Percentiles rank a stretch among this genome's conserved stretches.
phyloP scores from a whole-genome alignment of 495 filamentous ascomycete genomes.

The Hypoxylon perforatum region DNA sequence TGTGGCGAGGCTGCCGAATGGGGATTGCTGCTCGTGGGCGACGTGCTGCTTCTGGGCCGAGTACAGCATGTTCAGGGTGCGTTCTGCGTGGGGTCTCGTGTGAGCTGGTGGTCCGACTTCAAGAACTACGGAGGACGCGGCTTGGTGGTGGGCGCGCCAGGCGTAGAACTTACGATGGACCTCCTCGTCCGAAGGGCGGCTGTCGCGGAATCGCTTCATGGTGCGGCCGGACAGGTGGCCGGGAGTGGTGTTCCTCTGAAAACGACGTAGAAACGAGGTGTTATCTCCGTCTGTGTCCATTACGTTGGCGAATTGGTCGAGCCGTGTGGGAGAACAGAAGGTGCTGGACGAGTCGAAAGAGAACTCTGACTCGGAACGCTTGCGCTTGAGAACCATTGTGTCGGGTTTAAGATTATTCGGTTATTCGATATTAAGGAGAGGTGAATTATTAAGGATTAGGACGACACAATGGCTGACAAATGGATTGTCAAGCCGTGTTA shows the following conservation, averaged over 20 bases:
- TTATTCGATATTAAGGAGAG: background rate
- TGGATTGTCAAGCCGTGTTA: conserved; percentile 3
- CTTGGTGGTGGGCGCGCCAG: conserved; percentile 16
- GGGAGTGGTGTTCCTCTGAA: conserved; percentile 16
- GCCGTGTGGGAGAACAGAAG: conserved; percentile 50
- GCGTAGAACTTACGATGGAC: conserved; percentile 56
- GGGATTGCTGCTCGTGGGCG: conserved; percentile 16
- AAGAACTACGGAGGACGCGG: background rate
- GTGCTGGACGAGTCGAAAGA: conserved; percentile 49
- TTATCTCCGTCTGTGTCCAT: conserved; percentile 33
- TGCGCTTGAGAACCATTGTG: conserved; percentile 62
- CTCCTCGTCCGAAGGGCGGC: conserved; percentile 58
- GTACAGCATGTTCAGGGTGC: conserved; percentile 58
- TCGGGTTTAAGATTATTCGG: background rate
- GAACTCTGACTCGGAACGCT: conserved; percentile 62
- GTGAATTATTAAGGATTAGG: background rate
- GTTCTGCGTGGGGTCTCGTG: conserved; percentile 47
- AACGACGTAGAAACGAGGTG: conserved; percentile 19
- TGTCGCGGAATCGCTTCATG: conserved; percentile 62
- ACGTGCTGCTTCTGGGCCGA: conserved; percentile 56
- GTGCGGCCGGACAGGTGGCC: conserved; percentile 56
- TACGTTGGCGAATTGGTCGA: conserved; percentile 15
- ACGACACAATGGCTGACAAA: background rate
- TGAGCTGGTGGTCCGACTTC: conserved; percentile 19
- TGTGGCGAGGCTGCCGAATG: conserved; percentile 14